A percentile compares a stretch with the other conserved stretches of the same genome.
Conservation (phyloP, 805 yeast genomes). For the Priceomyces medius region DNA sequence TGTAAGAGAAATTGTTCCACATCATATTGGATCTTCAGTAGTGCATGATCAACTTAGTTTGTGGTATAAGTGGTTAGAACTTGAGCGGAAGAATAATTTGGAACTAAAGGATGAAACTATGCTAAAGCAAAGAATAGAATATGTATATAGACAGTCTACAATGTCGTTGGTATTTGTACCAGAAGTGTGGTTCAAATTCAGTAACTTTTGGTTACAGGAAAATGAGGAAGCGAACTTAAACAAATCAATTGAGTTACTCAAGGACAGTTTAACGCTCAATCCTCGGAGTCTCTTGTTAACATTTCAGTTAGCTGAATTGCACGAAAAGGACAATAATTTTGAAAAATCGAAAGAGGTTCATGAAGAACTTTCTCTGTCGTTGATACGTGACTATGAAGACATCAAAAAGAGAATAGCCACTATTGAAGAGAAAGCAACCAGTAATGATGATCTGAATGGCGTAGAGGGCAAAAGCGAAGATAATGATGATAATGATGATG, state of each 20-base stretch:
- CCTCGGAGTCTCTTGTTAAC: slow-evolving; percentile 69
- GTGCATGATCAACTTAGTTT: slow-evolving; percentile 44
- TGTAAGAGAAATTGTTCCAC: slow-evolving; percentile 38
- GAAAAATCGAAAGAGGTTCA: slow-evolving; percentile 52
- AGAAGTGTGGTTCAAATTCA: slow-evolving; percentile 73
- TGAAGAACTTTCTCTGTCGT: slow-evolving; percentile 47
- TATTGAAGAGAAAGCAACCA: slow-evolving; percentile 16
- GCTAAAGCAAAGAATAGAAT: slow-evolving; percentile 58
- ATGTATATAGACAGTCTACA: slow-evolving; percentile 70
- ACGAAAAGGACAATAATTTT: slow-evolving; percentile 56
- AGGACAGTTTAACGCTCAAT: slow-evolving; percentile 58
- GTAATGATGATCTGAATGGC: slow-evolving; percentile 9
- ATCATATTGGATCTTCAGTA: slow-evolving; percentile 17
- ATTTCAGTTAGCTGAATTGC: slow-evolving; percentile 64
- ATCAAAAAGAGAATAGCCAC: slow-evolving; percentile 21
- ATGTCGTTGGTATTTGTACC: slow-evolving; percentile 63
- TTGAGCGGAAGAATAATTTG: slow-evolving; percentile 75
- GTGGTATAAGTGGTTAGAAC: slow-evolving; percentile 76
- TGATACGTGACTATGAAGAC: slow-evolving; percentile 38
- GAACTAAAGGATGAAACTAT: slow-evolving; percentile 49
- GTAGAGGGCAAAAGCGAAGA: slow-evolving; percentile 3
- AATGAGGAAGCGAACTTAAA: slow-evolving; percentile 41
- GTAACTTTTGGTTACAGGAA: slow-evolving; percentile 31
- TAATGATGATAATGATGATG: slow-evolving; percentile 19
- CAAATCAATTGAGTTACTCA: slow-evolving; percentile 47